Conservation (phyloP, 768 basidiomycete species). For the Suillus subluteus region DNA sequence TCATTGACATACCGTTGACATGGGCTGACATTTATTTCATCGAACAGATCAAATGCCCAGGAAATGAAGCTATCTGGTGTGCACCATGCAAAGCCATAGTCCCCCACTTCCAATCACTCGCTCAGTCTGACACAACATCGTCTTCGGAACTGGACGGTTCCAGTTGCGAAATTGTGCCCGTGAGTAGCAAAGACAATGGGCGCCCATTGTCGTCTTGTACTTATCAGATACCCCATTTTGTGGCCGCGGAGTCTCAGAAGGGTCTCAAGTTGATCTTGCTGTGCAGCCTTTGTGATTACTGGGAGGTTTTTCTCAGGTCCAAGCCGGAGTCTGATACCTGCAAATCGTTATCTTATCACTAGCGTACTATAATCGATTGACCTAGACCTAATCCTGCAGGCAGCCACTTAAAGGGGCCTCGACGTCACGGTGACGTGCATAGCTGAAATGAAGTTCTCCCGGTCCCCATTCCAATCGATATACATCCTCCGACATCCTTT, state of each 20-base stretch:
- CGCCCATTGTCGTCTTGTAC: background rate
- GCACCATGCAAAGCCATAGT: conserved; percentile 5
- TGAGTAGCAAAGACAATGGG: conserved; percentile 33
- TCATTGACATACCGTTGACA: background rate
- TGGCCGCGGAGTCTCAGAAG: conserved; percentile 1
- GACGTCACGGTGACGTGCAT: background rate
- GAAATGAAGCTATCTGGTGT: background rate
- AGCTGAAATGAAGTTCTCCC: background rate
- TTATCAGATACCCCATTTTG: conserved; percentile 27
- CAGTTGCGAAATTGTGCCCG: conserved; percentile 52
- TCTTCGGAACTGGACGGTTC: conserved; percentile 60
- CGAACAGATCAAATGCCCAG: background rate
- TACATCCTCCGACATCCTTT: background rate
- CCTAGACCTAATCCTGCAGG: no score
- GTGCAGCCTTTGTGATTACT: conserved; percentile 1
- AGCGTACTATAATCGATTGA: background rate
- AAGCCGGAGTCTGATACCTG: no score
- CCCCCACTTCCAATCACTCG: conserved; percentile 8
- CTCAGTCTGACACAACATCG: conserved; percentile 27
- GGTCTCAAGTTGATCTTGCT: background rate
- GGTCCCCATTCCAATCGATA: background rate
- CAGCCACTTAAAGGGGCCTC: background rate
- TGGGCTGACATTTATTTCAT: background rate
- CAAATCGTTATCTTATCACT: background rate
- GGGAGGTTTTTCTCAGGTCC: background rate